phyloP scores from a whole-genome alignment of 306 rosid genomes.

The Inga leiocalycina region DNA sequence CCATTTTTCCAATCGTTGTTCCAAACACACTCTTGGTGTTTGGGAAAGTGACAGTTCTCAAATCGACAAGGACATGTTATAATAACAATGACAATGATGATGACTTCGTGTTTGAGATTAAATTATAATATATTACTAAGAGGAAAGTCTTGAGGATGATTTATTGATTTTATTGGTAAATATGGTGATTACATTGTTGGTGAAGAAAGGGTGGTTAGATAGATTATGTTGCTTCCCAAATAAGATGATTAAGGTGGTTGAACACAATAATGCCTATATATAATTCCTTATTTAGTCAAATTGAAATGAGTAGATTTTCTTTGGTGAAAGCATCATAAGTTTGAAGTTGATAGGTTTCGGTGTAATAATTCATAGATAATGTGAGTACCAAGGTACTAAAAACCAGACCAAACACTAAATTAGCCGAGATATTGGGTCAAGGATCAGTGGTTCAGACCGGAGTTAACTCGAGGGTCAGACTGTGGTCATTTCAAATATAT shows the following conservation, averaged over 20 bases:
- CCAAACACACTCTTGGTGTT: too few species aligned
- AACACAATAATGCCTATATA: background rate
- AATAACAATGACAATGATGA: background rate
- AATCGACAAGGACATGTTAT: background rate
- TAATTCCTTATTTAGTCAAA: background rate
- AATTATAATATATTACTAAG: background rate
- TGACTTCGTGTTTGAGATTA: background rate
- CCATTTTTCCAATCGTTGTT: too few species aligned
- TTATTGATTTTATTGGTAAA: constrained; percentile 4
- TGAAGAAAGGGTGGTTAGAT: background rate
- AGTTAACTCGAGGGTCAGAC: too few species aligned
- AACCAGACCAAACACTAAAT: too few species aligned
- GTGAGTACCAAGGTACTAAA: too few species aligned
- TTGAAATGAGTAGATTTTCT: background rate
- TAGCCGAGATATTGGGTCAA: too few species aligned
- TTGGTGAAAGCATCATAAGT: background rate
- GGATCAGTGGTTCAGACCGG: too few species aligned
- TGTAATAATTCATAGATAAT: too few species aligned
- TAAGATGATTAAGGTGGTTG: constrained; percentile 11
- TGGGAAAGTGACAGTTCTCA: background rate
- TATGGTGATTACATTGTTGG: constrained; percentile 8
- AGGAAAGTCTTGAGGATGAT: background rate
- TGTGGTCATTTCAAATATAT: too few species aligned
- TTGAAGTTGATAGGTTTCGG: background rate
- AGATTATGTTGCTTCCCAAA: background rate